phyloP scores from a whole-genome alignment of 2,329 filamentous ascomycete genomes.

The Colletotrichum spinosum region DNA sequence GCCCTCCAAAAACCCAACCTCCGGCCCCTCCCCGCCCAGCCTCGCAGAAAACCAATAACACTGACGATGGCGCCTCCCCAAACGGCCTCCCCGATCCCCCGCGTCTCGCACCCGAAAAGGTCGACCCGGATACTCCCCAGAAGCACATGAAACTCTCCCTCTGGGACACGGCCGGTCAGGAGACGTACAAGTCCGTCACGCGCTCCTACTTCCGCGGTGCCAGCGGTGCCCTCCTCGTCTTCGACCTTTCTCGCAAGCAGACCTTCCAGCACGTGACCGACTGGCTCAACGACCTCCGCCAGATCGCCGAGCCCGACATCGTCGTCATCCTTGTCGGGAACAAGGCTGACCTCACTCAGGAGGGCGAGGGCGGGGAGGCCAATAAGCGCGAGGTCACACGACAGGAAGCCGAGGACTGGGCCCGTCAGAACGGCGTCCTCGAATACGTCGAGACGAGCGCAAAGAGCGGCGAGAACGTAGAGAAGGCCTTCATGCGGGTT shows the following conservation, averaged over 20 bases:
- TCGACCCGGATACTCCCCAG: slow-evolving; percentile 53
- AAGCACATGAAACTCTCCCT: slow-evolving; percentile 93
- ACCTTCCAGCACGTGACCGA: slow-evolving; percentile 91
- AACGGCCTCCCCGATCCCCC: slow-evolving; percentile 67
- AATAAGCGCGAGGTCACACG: slow-evolving; percentile 83
- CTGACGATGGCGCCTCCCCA: slow-evolving; percentile 37
- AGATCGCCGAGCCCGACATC: slow-evolving; percentile 96
- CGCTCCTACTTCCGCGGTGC: slow-evolving; percentile 91
- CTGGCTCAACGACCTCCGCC: slow-evolving; percentile 93
- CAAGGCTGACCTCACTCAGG: slow-evolving; percentile 83
- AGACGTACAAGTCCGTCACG: slow-evolving; percentile 97
- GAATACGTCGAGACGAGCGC: slow-evolving; percentile 97
- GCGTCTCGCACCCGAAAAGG: slow-evolving; percentile 46
- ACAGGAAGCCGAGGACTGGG: slow-evolving; percentile 92
- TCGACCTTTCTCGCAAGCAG: slow-evolving; percentile 87
- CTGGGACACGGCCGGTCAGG: slow-evolving; percentile 97
- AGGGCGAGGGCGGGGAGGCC: slow-evolving; percentile 34
- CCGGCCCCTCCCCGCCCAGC: slow-evolving; percentile 39
- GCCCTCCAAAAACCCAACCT: slow-evolving; percentile 76
- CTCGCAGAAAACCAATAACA: slow-evolving; percentile 19
- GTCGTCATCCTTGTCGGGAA: slow-evolving; percentile 96
- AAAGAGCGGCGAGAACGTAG: slow-evolving; percentile 94
- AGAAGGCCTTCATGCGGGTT: slow-evolving; percentile 91
- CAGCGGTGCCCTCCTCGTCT: slow-evolving; percentile 82
- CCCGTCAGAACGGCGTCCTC: slow-evolving; percentile 83